Base-by-base conservation (phyloP, 139 green algal genomes). In the Raphidocelis subcapitata region DNA sequence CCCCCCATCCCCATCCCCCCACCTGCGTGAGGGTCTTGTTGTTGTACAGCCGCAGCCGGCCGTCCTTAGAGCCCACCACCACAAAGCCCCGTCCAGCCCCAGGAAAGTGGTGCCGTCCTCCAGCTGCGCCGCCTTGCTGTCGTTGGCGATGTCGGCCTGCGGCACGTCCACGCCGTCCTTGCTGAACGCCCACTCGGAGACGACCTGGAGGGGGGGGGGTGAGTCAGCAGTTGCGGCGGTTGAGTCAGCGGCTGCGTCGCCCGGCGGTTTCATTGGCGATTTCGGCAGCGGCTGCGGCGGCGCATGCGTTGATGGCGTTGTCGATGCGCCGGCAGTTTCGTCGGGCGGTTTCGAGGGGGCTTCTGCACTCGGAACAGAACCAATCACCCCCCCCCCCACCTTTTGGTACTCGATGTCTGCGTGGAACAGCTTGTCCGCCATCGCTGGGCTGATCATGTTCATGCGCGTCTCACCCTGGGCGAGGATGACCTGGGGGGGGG, bases 31-130 rank as follows among this genome's bases (percentile, higher is more conserved):
- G 77, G n/a, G 81, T 86, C 66, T 89, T 92, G 69, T 88, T 90
- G 76, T 72, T 92, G 85, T 97, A 99, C 57, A 99, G 82, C 26
- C 95, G 84, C 3, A 98, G 73, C 74, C 89, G 90, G 55, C 94
- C 91, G 74, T 98, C 94, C 28, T 84, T 72, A 20, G 86, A 86
- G 46, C 94, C 94, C 41, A 98, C 89, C 18, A 88, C 94, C 59
- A 98, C 85, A 46, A 86, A 94, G 31, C 94, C 94, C 41, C 8
- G 41, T 8, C 41, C 41, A 49, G 80, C 24, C 93, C 93, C 36
- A 99, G 84, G 79, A 99, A 97, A 12, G 84, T 87, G 66, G 87
- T 93, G 18, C 67, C 64, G 65, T 91, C 81, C 29, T 95, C 87
- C 64, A 89, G 72, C 79, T 87, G 81, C 1, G 82, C 83, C 3